Evolutionary conservation across 2,329 filamentous ascomycete species (phyloP).

Genomic region (Paraconiothyrium brasiliense): DNA sequence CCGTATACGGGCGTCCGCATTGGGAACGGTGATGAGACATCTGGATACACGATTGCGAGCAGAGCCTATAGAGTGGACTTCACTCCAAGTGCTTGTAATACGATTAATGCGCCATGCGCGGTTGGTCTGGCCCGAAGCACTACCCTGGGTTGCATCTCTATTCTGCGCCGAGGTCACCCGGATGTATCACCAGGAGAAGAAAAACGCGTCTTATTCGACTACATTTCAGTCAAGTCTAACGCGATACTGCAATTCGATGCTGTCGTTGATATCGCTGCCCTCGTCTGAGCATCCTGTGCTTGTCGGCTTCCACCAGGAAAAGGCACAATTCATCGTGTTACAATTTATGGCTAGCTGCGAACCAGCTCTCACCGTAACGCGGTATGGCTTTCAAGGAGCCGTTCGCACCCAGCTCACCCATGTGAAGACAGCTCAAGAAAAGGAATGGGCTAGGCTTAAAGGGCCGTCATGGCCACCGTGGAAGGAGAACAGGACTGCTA

Average conservation of each 20-base stretch:
- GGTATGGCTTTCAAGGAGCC: slow-evolving; percentile 66
- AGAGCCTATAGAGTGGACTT: slow-evolving; percentile 32
- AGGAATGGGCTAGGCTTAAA: slow-evolving; percentile 67
- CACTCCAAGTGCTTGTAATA: slow-evolving; percentile 35
- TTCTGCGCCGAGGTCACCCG: slow-evolving; percentile 35
- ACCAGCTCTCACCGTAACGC: slow-evolving; percentile 65
- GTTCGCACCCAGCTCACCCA: slow-evolving; percentile 66
- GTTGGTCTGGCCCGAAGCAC: slow-evolving; percentile 38
- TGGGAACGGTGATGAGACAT: slow-evolving; percentile 38
- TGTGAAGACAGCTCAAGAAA: slow-evolving; percentile 64
- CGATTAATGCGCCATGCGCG: slow-evolving; percentile 45
- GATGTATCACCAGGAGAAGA: slow-evolving; percentile 20
- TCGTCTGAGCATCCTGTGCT: slow-evolving; percentile 60
- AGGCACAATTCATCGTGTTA: slow-evolving; percentile 66
- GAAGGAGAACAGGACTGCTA: slow-evolving; percentile 69
- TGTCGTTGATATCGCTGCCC: slow-evolving; percentile 60
- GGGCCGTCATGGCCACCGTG: slow-evolving; percentile 71
- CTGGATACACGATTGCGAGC: slow-evolving; percentile 26
- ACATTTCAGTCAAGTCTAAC: slow-evolving; percentile 38
- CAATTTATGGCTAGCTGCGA: slow-evolving; percentile 64
- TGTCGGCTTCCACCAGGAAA: slow-evolving; percentile 60
- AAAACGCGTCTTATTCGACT: slow-evolving; percentile 9
- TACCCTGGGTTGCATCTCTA: slow-evolving; percentile 43
- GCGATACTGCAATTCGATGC: slow-evolving; percentile 58
- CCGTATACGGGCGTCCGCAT: slow-evolving; percentile 30